These are phyloP conservation scores for Pilatotrama ljubarskyi DNA, from an alignment of 768 basidiomycete species.

Conservation along the genomic window DNA sequence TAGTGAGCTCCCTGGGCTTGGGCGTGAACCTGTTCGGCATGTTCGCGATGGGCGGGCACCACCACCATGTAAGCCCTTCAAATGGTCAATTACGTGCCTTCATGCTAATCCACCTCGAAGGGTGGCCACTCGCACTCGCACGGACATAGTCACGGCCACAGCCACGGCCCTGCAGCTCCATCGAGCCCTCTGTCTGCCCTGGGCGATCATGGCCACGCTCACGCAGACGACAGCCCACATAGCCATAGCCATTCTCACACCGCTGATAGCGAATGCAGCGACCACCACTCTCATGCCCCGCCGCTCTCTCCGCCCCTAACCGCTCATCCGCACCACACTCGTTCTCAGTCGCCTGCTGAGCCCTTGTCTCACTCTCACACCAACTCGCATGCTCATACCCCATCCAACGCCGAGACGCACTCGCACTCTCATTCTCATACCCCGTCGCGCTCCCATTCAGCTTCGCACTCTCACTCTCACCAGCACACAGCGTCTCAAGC, in stretches of 20 bases:
- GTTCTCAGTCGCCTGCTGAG: constrained; percentile 1
- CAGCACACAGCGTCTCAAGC: constrained; percentile 24
- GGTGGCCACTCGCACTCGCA: constrained; percentile 55
- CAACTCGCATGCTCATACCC: constrained; percentile 12
- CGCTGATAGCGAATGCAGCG: neutral
- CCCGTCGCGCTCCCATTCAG: constrained; percentile 30
- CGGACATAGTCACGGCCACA: constrained; percentile 33
- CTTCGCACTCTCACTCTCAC: constrained; percentile 28
- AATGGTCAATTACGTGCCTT: neutral
- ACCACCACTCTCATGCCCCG: neutral
- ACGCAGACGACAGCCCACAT: constrained; percentile 13
- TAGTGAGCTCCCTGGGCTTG: constrained; percentile 87
- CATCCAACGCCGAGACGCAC: neutral
- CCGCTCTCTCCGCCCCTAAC: too few species aligned
- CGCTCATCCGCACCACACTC: neutral
- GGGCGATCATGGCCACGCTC: constrained; percentile 2
- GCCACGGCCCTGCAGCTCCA: neutral
- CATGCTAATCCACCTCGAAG: constrained; percentile 27
- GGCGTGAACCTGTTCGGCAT: constrained; percentile 97
- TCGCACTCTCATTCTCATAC: constrained; percentile 21
- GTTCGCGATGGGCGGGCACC: constrained; percentile 97
- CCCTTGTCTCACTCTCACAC: neutral
- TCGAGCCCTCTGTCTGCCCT: neutral
- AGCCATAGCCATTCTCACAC: constrained; percentile 12
- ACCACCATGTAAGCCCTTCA: constrained; percentile 63